phyloP scores from a whole-genome alignment of 2,329 filamentous ascomycete genomes.

The Coniella lustricola region DNA sequence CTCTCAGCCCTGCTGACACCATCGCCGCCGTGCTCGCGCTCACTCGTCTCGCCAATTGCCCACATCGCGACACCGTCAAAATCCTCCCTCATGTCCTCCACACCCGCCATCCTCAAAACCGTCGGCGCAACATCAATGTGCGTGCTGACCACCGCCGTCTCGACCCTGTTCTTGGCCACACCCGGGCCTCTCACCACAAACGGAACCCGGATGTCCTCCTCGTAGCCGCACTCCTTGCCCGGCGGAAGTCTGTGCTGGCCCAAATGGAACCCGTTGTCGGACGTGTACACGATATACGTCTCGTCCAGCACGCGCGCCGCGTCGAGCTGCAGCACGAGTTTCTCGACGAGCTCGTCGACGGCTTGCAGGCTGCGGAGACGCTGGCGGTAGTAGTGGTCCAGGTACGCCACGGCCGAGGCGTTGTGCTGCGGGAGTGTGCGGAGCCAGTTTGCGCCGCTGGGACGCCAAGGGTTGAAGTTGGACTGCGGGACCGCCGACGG shows the following conservation, averaged over 20 bases:
- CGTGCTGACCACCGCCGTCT: constrained; percentile 42
- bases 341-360: constrained; percentile 48
- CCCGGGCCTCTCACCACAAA: constrained; percentile 54
- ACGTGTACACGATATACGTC: constrained; percentile 51
- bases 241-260: constrained; percentile 51
- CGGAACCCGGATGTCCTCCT: constrained; percentile 55
- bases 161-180: constrained; percentile 33
- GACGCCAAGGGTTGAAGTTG: constrained; percentile 57
- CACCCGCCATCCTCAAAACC: constrained; percentile 39
- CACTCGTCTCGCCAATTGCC: constrained; percentile 8
- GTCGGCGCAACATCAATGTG: constrained; percentile 60
- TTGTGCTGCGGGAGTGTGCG: constrained; percentile 31
- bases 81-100: constrained; percentile 32
- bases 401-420: constrained; percentile 32
- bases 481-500: constrained; percentile 16
- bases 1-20: too few species aligned
- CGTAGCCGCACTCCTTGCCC: constrained; percentile 51
- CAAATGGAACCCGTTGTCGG: constrained; percentile 54
- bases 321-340: constrained; percentile 36
- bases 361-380: constrained; percentile 46
- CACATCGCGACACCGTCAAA: constrained; percentile 51
- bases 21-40: neutral
- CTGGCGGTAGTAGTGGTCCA: constrained; percentile 44
- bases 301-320: constrained; percentile 53
- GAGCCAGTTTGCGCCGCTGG: constrained; percentile 39